These are phyloP conservation scores for Balamuthia mandrillaris DNA, from an alignment of 208 protist genomes.

Conservation along the genomic window DNA sequence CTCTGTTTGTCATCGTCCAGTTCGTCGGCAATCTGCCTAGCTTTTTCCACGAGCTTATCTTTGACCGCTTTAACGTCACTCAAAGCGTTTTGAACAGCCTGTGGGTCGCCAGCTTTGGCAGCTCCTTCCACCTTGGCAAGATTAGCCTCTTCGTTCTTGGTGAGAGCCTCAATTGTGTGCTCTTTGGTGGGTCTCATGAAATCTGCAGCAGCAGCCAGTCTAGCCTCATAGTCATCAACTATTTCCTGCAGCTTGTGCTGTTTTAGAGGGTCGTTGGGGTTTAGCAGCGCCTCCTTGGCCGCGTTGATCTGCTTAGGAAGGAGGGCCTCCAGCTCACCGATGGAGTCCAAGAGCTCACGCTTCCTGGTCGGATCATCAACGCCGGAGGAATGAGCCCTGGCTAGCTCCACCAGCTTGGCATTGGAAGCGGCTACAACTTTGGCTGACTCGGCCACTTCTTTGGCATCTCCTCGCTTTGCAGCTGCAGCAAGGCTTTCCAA, in stretches of 20 bases:
- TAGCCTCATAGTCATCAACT: too few relatives aligned
- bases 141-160: too few relatives aligned
- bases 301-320: constrained; percentile 12
- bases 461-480: background rate
- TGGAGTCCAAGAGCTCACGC: background rate
- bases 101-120: background rate
- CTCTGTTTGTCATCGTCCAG: too few relatives aligned
- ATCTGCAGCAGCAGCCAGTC: too few relatives aligned
- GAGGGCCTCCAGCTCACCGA: constrained; percentile 24
- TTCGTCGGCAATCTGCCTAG: too few relatives aligned
- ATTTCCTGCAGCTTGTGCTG: background rate
- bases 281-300: background rate
- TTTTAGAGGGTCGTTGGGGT: background rate
- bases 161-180: too few relatives aligned
- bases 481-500: background rate
- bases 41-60: background rate
- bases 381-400: background rate
- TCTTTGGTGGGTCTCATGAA: too few relatives aligned
- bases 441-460: constrained; percentile 9
- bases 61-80: background rate
- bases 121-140: too few relatives aligned
- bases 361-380: background rate
- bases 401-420: background rate
- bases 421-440: background rate
- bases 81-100: background rate